A percentile compares a stretch with the other conserved stretches of the same genome.
Evolutionary conservation across 2,329 filamentous ascomycete species (phyloP).

Genomic region (Scedosporium minutisporum): DNA sequence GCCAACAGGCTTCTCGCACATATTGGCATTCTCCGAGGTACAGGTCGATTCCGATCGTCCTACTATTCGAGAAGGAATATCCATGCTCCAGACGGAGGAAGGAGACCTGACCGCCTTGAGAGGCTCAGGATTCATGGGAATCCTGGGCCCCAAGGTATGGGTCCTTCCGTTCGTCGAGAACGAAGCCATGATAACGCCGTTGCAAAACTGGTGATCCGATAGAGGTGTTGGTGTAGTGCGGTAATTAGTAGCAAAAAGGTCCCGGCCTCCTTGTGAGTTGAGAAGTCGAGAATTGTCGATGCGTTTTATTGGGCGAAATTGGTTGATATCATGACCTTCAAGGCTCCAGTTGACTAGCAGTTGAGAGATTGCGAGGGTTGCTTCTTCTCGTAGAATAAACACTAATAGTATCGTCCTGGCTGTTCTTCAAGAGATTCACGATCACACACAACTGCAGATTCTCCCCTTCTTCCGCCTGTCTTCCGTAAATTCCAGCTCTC

Average conservation of each 20-base stretch:
- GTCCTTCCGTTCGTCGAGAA: background rate
- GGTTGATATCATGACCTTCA: background rate
- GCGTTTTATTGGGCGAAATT: background rate
- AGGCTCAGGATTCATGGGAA: background rate
- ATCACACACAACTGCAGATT: too few relatives aligned
- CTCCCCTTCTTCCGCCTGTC: too few relatives aligned
- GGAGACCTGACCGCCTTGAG: background rate
- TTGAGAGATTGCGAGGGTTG: too few relatives aligned
- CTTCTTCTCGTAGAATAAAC: too few relatives aligned
- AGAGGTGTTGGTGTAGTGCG: background rate
- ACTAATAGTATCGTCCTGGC: too few relatives aligned
- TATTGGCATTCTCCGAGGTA: conserved; percentile 3
- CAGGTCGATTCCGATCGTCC: conserved; percentile 9
- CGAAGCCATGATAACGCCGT: background rate
- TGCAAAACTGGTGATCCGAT: background rate
- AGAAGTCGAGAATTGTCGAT: background rate
- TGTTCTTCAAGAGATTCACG: too few relatives aligned
- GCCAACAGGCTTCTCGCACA: conserved; percentile 51
- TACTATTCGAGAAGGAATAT: conserved; percentile 12
- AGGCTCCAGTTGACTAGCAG: too few relatives aligned
- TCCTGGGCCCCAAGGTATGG: background rate
- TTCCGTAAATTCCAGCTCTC: background rate
- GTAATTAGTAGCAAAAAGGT: background rate
- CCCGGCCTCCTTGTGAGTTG: too few relatives aligned
- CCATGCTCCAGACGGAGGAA: background rate